Base-by-base conservation (phyloP, 495 filamentous ascomycete species). In the Bacidia gigantensis region DNA sequence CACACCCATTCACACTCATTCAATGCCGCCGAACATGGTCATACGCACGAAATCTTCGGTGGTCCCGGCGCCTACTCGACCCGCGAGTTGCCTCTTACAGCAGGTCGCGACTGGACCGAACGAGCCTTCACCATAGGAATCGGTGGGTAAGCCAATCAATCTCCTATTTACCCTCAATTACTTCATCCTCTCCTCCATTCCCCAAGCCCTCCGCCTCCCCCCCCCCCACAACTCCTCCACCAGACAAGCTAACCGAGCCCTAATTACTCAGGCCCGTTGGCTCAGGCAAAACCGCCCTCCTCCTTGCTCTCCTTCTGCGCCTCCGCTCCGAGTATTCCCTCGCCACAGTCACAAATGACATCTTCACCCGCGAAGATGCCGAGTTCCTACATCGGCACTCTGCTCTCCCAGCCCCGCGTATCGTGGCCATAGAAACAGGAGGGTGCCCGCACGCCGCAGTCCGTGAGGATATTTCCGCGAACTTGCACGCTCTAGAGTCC, bases 371-470 rank as follows among this genome's bases (percentile, higher is more conserved):
- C 54, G 92, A 98, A 72, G 92, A 98, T 70, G 86, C 87, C 68
- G 92, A 97, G 63, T 98, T 98, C 76, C 84, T 98, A 0, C 89
- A 86, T 50, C 79, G 80, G 41, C 76, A 95, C 76, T 67, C 74
- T 54, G 92, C 92, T 24, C 84, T 98, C 0, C 82, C 90, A 0
- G 70, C 89, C 0, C 57, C 66, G 1, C 86, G 90, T 46, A 96
- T 98, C 72, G 78, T 80, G 54, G 92, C 92, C 61, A 97, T 98
- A 69, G 92, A 98, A 68, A 98, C 92, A 2, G 92, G 92, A 62
- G 92, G 92, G 21, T 98, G 92, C 64, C 92, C 92, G 2, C 92
- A 98, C 73, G 92, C 92, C 53, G 92, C 92, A 42, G 92, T 97
- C 58, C 89, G 92, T 58, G 92, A 98, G 74, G 92, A 98, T 74